Percentiles rank a stretch among this genome's conserved stretches.
These are phyloP conservation scores for Acacia pycnantha DNA, from an alignment of 331 rosid species.

Conservation along the genomic window DNA sequence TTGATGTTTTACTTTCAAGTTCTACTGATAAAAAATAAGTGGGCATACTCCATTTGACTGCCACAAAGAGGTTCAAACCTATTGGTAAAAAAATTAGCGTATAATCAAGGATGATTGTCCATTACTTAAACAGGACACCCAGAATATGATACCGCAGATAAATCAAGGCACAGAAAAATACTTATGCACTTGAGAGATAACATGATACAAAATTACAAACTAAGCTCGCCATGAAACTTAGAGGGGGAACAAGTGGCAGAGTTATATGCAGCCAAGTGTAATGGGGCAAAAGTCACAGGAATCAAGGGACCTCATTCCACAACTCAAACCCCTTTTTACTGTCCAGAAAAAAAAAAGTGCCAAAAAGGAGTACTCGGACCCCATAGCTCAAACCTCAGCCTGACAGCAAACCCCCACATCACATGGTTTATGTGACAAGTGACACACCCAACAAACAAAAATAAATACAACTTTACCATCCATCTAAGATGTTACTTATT, in stretches of 20 bases:
- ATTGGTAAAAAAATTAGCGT: neutral
- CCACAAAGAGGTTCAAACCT: neutral
- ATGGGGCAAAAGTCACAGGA: constrained; percentile 48
- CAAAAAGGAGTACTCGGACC: constrained; percentile 31
- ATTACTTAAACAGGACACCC: neutral
- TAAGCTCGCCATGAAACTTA: neutral
- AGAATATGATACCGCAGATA: neutral
- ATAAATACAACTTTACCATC: constrained; percentile 35
- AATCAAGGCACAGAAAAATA: neutral
- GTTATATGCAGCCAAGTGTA: neutral
- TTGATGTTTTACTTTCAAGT: neutral
- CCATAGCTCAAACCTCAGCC: constrained; percentile 29
- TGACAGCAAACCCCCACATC: constrained; percentile 55
- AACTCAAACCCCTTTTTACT: constrained; percentile 19
- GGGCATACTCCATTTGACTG: neutral
- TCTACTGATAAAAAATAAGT: neutral
- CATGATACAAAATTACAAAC: neutral
- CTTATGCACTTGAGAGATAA: neutral
- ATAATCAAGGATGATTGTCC: neutral
- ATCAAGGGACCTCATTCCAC: constrained; percentile 38
- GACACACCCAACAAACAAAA: constrained; percentile 16
- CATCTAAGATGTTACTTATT: neutral
- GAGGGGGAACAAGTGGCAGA: neutral
- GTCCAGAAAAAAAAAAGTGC: neutral
- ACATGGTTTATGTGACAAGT: constrained; percentile 57